Conservation (phyloP, 2,329 filamentous ascomycete genomes). For the Thielaviopsis cerberus region DNA sequence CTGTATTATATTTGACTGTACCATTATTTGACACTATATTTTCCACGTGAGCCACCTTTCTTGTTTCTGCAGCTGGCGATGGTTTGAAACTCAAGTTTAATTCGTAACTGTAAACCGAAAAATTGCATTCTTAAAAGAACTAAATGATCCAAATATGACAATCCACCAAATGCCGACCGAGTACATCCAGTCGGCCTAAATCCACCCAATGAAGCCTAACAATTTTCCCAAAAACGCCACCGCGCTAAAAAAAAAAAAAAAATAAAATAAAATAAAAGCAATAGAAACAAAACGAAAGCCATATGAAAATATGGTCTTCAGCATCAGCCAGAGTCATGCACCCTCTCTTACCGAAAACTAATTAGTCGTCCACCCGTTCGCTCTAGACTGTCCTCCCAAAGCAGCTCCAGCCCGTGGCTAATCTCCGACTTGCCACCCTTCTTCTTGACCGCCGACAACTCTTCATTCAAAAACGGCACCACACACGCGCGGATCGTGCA, state of each 20-base stretch:
- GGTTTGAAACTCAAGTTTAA: background rate
- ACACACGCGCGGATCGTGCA: background rate
- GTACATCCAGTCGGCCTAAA: background rate
- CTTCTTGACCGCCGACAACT: background rate
- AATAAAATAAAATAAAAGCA: background rate
- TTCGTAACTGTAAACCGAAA: background rate
- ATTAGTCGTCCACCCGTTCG: background rate
- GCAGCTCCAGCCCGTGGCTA: background rate
- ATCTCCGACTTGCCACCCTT: background rate
- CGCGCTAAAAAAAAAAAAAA: background rate
- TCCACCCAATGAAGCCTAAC: background rate
- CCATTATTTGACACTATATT: too few species aligned
- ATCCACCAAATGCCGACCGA: too few species aligned
- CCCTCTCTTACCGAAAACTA: background rate
- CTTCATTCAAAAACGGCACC: background rate
- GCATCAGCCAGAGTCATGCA: too few species aligned
- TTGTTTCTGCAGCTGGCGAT: background rate
- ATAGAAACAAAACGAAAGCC: too few species aligned
- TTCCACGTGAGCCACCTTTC: too few species aligned
- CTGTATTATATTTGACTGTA: background rate
- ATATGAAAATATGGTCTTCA: too few species aligned
- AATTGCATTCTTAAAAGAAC: too few species aligned
- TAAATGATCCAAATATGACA: too few species aligned
- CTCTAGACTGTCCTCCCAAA: slow-evolving; percentile 1
- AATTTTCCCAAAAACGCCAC: background rate